A percentile compares a stretch with the other conserved stretches of the same genome.
Evolutionary conservation across 768 basidiomycete species (phyloP).

Genomic region (Porpolomopsis calyptriformis): DNA sequence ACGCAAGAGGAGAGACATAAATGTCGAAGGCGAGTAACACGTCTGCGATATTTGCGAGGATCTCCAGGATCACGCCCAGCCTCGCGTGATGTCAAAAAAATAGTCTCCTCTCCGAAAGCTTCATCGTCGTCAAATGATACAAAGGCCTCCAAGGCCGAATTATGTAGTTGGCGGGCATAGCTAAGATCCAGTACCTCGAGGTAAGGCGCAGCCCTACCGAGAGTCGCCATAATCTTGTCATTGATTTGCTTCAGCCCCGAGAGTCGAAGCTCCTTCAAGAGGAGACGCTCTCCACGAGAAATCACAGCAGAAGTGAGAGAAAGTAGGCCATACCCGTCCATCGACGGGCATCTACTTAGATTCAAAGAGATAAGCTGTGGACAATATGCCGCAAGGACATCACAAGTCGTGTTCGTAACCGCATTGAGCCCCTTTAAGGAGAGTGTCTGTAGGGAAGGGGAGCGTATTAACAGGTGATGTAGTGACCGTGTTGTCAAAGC

Average conservation of each 20-base stretch:
- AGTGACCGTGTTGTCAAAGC: slow-evolving; percentile 55
- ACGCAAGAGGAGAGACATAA: slow-evolving; percentile 61
- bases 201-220: slow-evolving; percentile 59
- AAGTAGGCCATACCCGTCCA: slow-evolving; percentile 55
- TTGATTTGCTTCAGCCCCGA: slow-evolving; percentile 55
- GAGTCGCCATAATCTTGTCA: slow-evolving; percentile 49
- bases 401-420: slow-evolving; percentile 68
- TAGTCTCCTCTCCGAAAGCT: slow-evolving; percentile 24
- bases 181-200: slow-evolving; percentile 77
- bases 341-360: slow-evolving; percentile 57
- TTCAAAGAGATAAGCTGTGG: slow-evolving; percentile 50
- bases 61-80: slow-evolving; percentile 52
- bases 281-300: slow-evolving; percentile 36
- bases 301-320: slow-evolving; percentile 35
- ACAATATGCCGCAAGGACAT: slow-evolving; percentile 50
- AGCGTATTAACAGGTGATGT: slow-evolving; percentile 57
- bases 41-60: slow-evolving; percentile 37
- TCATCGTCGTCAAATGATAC: slow-evolving; percentile 41
- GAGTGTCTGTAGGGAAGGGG: slow-evolving; percentile 46
- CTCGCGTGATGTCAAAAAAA: slow-evolving; percentile 50
- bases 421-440: slow-evolving; percentile 57
- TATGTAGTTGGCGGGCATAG: slow-evolving; percentile 59
- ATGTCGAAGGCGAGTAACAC: slow-evolving; percentile 62
- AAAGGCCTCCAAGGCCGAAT: slow-evolving; percentile 66
- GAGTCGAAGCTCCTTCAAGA: slow-evolving; percentile 52